Conservation (phyloP, 768 basidiomycete genomes). For the Suillus sp. region DNA sequence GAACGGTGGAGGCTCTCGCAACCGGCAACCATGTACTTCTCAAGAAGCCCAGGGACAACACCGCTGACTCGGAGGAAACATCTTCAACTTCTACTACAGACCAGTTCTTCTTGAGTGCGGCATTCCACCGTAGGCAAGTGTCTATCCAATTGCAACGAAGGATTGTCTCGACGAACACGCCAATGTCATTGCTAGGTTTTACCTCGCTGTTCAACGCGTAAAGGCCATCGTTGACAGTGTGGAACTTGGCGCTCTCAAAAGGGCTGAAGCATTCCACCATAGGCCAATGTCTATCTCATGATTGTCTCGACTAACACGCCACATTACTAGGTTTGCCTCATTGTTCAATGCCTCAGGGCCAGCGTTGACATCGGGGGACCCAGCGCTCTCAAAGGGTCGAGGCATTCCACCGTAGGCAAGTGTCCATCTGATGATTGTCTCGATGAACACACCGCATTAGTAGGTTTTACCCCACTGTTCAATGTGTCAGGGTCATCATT, state of each 20-base stretch:
- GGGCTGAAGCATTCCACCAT: slow-evolving; percentile 60
- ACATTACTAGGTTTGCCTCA: slow-evolving; percentile 59
- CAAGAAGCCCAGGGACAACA: slow-evolving; percentile 57
- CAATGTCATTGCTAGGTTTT: slow-evolving; percentile 42
- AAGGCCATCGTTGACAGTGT: slow-evolving; percentile 54
- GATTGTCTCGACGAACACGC: slow-evolving; percentile 37
- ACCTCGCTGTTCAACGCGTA: slow-evolving; percentile 49
- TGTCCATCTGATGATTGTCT: slow-evolving; percentile 1
- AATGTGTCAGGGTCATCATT: slow-evolving; percentile 53
- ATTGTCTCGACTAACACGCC: slow-evolving; percentile 37
- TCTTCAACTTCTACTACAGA: slow-evolving; percentile 47
- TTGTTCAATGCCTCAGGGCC: slow-evolving; percentile 35
- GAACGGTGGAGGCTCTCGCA: slow-evolving; percentile 61
- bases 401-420: slow-evolving; percentile 58
- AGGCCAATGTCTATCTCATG: slow-evolving; percentile 32
- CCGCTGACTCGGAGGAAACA: slow-evolving; percentile 54
- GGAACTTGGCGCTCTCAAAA: slow-evolving; percentile 49
- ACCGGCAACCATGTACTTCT: slow-evolving; percentile 66
- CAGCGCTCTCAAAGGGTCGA: slow-evolving; percentile 38
- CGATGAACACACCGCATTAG: slow-evolving; percentile 31
- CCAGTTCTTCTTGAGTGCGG: slow-evolving; percentile 61
- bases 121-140: slow-evolving; percentile 55
- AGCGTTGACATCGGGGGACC: slow-evolving; percentile 57
- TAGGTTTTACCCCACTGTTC: slow-evolving; percentile 63
- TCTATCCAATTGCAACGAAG: not conserved